A percentile compares a stretch with the other conserved stretches of the same genome.
These are phyloP conservation scores for Rheum nobile DNA, from an alignment of 148 eudicot genomes.

Conservation along the genomic window DNA sequence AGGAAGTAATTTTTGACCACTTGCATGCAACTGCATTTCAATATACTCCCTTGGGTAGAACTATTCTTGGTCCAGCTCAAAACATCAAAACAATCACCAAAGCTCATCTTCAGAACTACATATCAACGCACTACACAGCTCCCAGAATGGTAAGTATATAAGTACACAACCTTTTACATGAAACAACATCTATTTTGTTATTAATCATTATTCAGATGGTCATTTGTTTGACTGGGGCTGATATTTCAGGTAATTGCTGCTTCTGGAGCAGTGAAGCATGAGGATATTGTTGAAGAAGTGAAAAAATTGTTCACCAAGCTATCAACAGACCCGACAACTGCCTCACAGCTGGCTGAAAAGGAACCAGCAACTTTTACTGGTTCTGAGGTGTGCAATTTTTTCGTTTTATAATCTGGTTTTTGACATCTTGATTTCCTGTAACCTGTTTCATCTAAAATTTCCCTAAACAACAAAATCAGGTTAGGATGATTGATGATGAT, in stretches of 20 bases:
- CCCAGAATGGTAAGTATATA: conserved; percentile 57
- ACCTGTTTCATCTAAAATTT: background rate
- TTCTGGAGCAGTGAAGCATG: conserved; percentile 87
- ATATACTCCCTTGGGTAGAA: conserved; percentile 77
- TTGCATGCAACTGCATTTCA: conserved; percentile 95
- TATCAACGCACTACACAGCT: conserved; percentile 78
- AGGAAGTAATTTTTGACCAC: conserved; percentile 91
- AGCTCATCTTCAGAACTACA: conserved; percentile 56
- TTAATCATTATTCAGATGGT: background rate
- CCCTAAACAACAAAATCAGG: conserved; percentile 27
- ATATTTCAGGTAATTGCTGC: conserved; percentile 66
- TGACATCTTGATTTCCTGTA: conserved; percentile 6
- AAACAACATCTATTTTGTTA: background rate
- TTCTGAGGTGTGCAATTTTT: conserved; percentile 56
- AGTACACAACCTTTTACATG: background rate
- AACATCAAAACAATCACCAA: conserved; percentile 62
- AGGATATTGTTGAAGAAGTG: conserved; percentile 67
- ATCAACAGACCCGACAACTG: conserved; percentile 60
- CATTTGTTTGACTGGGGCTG: background rate
- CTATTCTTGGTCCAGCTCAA: conserved; percentile 88
- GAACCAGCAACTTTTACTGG: conserved; percentile 87
- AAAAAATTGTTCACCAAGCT: conserved; percentile 54
- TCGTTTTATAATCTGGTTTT: background rate
- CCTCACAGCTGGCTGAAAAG: conserved; percentile 58
- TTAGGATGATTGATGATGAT: conserved; percentile 80